These are phyloP conservation scores for Asterella californica DNA, from an alignment of 225 moss, liverwort and hornwort genomes.

Conservation along the genomic window DNA sequence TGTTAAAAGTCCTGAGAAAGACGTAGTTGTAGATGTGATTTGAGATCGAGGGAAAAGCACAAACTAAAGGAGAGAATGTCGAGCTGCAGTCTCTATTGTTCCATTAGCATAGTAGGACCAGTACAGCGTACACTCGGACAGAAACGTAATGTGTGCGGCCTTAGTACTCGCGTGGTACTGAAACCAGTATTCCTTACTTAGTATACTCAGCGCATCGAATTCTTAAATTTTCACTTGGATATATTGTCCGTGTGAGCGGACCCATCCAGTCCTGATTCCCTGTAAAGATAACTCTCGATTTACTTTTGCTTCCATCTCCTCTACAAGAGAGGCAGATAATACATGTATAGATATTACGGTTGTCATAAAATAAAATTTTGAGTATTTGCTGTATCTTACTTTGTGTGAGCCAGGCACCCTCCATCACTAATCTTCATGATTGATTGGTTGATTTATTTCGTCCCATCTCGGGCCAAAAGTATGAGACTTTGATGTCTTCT, in stretches of 20 bases:
- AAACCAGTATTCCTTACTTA: not conserved
- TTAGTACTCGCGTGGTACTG: not conserved
- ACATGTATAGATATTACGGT: not conserved
- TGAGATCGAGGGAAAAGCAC: slow-evolving; percentile 46
- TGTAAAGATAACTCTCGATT: slow-evolving; percentile 2
- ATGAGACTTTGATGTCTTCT: no score
- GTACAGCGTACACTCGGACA: slow-evolving; percentile 31
- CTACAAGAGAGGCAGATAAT: slow-evolving; percentile 7
- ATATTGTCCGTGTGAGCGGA: not conserved
- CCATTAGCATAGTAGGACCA: slow-evolving; percentile 12
- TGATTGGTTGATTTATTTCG: no score
- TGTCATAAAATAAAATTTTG: not conserved
- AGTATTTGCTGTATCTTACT: no score
- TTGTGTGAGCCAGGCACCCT: no score
- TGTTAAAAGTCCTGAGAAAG: slow-evolving; percentile 42
- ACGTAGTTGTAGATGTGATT: slow-evolving; percentile 64
- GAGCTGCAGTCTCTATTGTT: slow-evolving; percentile 47
- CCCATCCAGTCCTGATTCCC: slow-evolving; percentile 5
- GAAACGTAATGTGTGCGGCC: not conserved
- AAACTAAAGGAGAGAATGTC: slow-evolving; percentile 31
- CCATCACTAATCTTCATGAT: no score
- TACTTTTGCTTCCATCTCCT: not conserved
- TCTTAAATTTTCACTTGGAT: no score
- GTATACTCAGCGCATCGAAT: not conserved
- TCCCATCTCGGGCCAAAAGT: no score